phyloP scores from a whole-genome alignment of 352 stramenopile species.

The Globisporangium paroecandrum region DNA sequence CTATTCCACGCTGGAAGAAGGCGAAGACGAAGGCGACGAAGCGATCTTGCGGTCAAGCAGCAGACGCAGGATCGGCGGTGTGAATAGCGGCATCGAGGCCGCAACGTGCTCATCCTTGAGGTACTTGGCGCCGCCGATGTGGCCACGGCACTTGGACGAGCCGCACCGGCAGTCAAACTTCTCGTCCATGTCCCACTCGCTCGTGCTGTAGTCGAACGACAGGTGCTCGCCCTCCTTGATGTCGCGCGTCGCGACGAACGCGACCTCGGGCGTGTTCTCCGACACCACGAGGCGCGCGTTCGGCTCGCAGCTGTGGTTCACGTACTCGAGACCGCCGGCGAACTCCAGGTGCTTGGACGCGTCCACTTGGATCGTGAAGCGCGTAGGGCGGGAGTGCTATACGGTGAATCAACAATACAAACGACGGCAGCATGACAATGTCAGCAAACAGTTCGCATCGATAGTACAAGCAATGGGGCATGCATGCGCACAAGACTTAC shows the following conservation, averaged over 20 bases:
- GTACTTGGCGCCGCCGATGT: slow-evolving; percentile 83
- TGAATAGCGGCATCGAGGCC: slow-evolving; percentile 64
- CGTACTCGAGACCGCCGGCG: slow-evolving; percentile 77
- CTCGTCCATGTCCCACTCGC: slow-evolving; percentile 91
- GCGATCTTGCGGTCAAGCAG: slow-evolving; percentile 54
- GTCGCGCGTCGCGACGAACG: slow-evolving; percentile 72
- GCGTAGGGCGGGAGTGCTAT: slow-evolving; percentile 55
- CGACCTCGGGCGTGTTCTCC: slow-evolving; percentile 65
- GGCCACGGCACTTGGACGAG: slow-evolving; percentile 46
- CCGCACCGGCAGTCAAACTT: slow-evolving; percentile 87
- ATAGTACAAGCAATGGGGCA: background rate
- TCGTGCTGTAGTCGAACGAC: slow-evolving; percentile 88
- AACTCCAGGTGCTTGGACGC: slow-evolving; percentile 82
- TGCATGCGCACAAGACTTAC: slow-evolving; percentile 32
- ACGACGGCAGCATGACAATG: background rate
- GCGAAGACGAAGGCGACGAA: background rate
- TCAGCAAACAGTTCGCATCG: background rate
- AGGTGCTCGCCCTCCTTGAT: slow-evolving; percentile 76
- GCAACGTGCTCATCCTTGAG: slow-evolving; percentile 53
- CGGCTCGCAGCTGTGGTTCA: slow-evolving; percentile 86
- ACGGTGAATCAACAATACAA: background rate
- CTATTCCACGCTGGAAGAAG: slow-evolving; percentile 3
- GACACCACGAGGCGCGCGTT: slow-evolving; percentile 80
- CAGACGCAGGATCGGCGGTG: slow-evolving; percentile 61
- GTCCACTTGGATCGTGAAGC: slow-evolving; percentile 83